phyloP scores from a whole-genome alignment of 1,284 basidiomycete species.

The Xerocomus nothofagi region DNA sequence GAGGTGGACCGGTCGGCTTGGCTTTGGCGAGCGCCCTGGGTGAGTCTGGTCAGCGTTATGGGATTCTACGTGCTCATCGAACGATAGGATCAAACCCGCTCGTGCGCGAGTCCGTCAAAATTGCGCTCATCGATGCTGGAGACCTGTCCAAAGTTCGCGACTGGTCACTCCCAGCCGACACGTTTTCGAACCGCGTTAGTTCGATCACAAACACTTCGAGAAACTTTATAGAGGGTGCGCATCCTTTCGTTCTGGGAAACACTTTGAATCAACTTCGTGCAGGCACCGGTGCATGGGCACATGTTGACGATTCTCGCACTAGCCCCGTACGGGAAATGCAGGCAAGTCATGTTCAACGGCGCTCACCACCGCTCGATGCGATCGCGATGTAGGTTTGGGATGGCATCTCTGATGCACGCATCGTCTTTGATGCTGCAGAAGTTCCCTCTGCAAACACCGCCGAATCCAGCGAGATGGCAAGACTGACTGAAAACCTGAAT shows the following conservation, averaged over 20 bases:
- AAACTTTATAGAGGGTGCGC: slow-evolving; percentile 74
- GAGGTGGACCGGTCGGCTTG: slow-evolving; percentile 91
- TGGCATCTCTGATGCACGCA: slow-evolving; percentile 78
- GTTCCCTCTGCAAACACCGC: slow-evolving; percentile 32
- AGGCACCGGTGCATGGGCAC: slow-evolving; percentile 84
- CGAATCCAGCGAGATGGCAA: slow-evolving; percentile 62
- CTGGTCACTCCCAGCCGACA: slow-evolving; percentile 61
- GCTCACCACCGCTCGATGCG: neutral
- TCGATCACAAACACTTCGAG: slow-evolving; percentile 87
- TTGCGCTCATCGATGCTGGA: slow-evolving; percentile 80
- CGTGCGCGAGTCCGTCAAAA: slow-evolving; percentile 50
- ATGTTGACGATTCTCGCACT: slow-evolving; percentile 73
- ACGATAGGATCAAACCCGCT: slow-evolving; percentile 52
- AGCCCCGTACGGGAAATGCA: slow-evolving; percentile 83
- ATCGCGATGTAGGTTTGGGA: slow-evolving; percentile 75
- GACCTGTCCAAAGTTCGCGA: slow-evolving; percentile 67
- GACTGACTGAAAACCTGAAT: slow-evolving; percentile 88
- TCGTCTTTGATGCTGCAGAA: slow-evolving; percentile 66
- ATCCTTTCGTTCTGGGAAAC: slow-evolving; percentile 16
- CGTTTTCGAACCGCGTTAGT: slow-evolving; percentile 87
- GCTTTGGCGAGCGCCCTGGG: slow-evolving; percentile 87
- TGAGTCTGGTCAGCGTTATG: slow-evolving; percentile 37
- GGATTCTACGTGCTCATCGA: slow-evolving; percentile 2
- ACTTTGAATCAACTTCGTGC: neutral
- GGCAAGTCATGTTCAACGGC: slow-evolving; percentile 41